Evolutionary conservation across 2,329 filamentous ascomycete genomes (phyloP), one percentile per base, ranked within the genome.

Genomic region (Pyrenophora seminiperda): DNA sequence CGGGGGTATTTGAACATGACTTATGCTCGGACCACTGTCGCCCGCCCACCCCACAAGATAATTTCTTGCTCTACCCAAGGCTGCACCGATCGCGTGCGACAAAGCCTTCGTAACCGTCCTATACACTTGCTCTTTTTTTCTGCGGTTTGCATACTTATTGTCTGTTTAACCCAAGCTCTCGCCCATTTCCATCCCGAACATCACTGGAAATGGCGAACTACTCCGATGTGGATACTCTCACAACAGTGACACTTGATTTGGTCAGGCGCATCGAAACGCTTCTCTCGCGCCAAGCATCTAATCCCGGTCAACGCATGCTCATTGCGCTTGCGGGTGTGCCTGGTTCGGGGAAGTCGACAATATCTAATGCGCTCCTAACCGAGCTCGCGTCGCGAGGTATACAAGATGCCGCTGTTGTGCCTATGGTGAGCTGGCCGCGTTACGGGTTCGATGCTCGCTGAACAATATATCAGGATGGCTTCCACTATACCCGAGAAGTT

Each of bases 281-380:
- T 24, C 56, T 65, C 13, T 33, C 45, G 20, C 44, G 59, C 47
- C 61, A 65, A 58, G 46, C 52, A 22, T 48, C 49, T 34, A 11
- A 59, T 22, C 56, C 63, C 34, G 50, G 47, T 50, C 58, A 59
- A 30, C 61, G 63, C 18, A 54, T 61, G 37, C 59, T 67, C 18
- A 47, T 67, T 42, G 62, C 56, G 38, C 58, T 67, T 34, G 65
- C 65, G 7, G 63, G 63, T 29, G 63, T 67, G 29, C 65, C 63
- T 14, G 65, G 65, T 10, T 61, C 62, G 5, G 65, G 65, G 13
- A 66, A 66, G 40, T 64, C 61, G 4, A 67, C 63, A 3, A 61
- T 67, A 10, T 65, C 62, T 15, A 38, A 57, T 20, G 59, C 58
- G 29, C 42, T 67, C 30, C 15, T 64, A 29, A 31, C 51, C 5